These are phyloP conservation scores for Takakia lepidozioides DNA, from an alignment of 225 moss, liverwort and hornwort genomes.

Conservation along the genomic window DNA sequence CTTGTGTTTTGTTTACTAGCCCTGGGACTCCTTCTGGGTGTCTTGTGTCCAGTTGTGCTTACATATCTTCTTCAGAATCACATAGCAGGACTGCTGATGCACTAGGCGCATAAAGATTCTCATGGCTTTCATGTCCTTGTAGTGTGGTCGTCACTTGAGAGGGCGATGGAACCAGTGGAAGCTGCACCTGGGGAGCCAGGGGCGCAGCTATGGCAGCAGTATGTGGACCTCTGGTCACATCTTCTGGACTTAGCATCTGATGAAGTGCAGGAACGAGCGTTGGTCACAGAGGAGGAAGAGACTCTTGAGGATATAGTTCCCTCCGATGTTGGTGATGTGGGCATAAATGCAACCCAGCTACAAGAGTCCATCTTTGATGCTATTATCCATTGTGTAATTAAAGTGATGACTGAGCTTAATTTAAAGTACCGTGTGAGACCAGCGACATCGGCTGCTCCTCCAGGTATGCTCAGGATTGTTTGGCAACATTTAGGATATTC, in stretches of 20 bases:
- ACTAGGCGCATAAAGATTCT: no score
- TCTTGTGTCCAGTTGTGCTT: no score
- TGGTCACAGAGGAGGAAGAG: constrained; percentile 20
- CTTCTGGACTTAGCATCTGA: constrained; percentile 43
- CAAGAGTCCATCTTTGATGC: constrained; percentile 74
- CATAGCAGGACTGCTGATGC: no score
- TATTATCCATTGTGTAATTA: constrained; percentile 60
- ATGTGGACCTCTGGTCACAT: constrained; percentile 83
- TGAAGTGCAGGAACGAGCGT: constrained; percentile 14
- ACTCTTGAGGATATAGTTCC: constrained; percentile 24
- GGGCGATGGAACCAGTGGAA: constrained; percentile 74
- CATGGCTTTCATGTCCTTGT: constrained; percentile 21
- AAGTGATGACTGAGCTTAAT: constrained; percentile 64
- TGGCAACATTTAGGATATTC: background rate
- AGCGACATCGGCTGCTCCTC: constrained; percentile 13
- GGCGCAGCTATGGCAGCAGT: constrained; percentile 67
- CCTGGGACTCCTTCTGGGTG: no score
- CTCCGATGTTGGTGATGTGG: constrained; percentile 39
- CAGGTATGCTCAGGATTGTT: constrained; percentile 20
- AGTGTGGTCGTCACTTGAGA: constrained; percentile 97
- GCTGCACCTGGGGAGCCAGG: constrained; percentile 34
- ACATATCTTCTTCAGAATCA: no score
- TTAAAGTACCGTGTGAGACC: constrained; percentile 78
- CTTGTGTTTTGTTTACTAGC: no score
- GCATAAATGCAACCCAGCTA: constrained; percentile 27